A percentile compares a stretch with the other conserved stretches of the same genome.
Conservation (phyloP, 257 asterid species). For the Paulownia fortunei region DNA sequence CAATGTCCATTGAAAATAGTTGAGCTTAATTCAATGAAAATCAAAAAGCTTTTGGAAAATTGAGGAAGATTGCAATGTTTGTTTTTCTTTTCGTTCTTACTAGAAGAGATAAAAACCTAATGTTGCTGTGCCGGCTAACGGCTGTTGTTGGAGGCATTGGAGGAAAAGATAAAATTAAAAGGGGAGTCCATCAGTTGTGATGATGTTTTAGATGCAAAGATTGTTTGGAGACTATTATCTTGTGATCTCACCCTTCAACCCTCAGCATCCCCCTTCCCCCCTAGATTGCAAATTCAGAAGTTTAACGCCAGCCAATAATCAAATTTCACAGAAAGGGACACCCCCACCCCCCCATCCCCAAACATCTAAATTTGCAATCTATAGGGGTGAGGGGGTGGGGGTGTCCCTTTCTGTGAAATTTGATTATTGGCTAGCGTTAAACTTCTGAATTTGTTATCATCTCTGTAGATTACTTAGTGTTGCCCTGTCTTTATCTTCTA, state of each 20-base stretch:
- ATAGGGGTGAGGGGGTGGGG: too few relatives aligned
- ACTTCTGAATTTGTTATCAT: not conserved
- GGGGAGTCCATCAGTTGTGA: not conserved
- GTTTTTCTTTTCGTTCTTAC: not conserved
- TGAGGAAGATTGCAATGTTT: conserved; percentile 3
- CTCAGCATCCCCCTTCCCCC: too few relatives aligned
- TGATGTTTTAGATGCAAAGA: conserved; percentile 1
- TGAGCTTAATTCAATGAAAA: not conserved
- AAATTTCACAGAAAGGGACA: not conserved
- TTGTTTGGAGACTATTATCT: not conserved
- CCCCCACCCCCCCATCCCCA: too few relatives aligned
- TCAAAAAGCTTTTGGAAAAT: not conserved
- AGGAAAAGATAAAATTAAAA: not conserved
- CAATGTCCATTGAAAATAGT: not conserved
- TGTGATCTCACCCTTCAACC: not conserved
- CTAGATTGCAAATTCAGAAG: too few relatives aligned
- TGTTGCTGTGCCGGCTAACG: not conserved
- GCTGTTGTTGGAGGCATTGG: conserved; percentile 9
- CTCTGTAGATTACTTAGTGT: not conserved
- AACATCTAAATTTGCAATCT: too few relatives aligned
- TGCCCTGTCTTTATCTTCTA: conserved; percentile 15
- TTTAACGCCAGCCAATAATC: too few relatives aligned
- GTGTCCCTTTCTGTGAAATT: not conserved
- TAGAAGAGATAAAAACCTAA: not conserved
- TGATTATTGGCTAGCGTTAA: too few relatives aligned